Base-by-base conservation (phyloP, 2,329 filamentous ascomycete species). In the Fusarium sp. region DNA sequence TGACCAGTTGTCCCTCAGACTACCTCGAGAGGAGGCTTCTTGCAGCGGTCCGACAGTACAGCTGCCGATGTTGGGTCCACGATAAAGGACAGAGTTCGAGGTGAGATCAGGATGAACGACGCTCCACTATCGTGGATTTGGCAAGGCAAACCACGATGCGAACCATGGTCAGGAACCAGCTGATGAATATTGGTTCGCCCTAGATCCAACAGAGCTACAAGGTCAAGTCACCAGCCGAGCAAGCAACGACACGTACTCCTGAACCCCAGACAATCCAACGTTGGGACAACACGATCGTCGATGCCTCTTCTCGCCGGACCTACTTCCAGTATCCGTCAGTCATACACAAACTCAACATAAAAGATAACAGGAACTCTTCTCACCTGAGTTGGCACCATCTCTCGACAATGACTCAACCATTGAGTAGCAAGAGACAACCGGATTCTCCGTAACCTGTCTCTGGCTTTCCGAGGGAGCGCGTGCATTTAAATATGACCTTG, bases 401-500 rank as follows among this genome's bases (percentile, higher is more conserved):
- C 40, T 37, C 39, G 28, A 54, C 22, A 49, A 39, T 49, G 44
- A 49, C 24, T 45, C 50, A 47, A 45, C 35, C 50, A 9, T 15
- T 13, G 19, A 47, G 43, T 45, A 35, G 37, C 28, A 63, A 47
- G 11, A 33, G 30, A 14, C 33, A 19, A 37, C 24, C 60, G 58
- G 44, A 20, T 20, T 49, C 44, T 39, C 58, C 44, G 39, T 37
- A 20, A 40, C 14, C 53, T 63, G 43, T 63, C 50, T 63, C 58
- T 60, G 30, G 20, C 20, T 37, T 14, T 24, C 32, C 17, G 57
- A 32, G 39, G 62, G 32, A 20, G 40, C 56, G 14, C 47, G 40
- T 22, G 53, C 50, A 64, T 69, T 69, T 69, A 69, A 69, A 69
- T 69, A 69, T 67, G 53, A 64, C 53, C 44, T 67, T 67, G 22